phyloP scores from a whole-genome alignment of 2,329 filamentous ascomycete genomes.

The Moelleriella libera region DNA sequence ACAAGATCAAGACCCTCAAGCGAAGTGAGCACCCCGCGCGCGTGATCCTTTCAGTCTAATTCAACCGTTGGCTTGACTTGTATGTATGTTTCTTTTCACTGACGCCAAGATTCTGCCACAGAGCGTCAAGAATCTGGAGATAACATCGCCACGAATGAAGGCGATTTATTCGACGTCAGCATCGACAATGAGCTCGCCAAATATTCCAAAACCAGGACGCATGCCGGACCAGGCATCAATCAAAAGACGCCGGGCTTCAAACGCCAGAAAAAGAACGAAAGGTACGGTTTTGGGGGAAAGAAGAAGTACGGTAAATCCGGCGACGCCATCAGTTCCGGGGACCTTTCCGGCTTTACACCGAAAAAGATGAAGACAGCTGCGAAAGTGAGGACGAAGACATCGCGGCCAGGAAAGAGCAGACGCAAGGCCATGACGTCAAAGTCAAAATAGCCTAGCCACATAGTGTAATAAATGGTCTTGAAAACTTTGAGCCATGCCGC shows the following conservation, averaged over 20 bases:
- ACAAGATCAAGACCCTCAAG: constrained; percentile 92
- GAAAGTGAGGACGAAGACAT: constrained; percentile 20
- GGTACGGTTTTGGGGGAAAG: constrained; percentile 93
- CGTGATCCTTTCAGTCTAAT: constrained; percentile 4
- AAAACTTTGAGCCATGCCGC: too few species aligned
- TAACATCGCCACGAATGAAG: constrained; percentile 56
- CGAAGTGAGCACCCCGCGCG: constrained; percentile 53
- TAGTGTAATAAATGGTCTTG: too few species aligned
- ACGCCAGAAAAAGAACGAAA: constrained; percentile 85
- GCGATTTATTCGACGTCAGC: constrained; percentile 82
- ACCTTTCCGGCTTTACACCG: constrained; percentile 65
- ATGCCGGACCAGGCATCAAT: constrained; percentile 17
- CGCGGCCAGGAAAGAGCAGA: constrained; percentile 36
- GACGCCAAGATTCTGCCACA: constrained; percentile 20
- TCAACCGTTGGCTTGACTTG: background rate
- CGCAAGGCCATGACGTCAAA: constrained; percentile 26
- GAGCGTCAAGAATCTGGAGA: constrained; percentile 65
- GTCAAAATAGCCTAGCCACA: constrained; percentile 3
- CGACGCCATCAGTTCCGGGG: constrained; percentile 69
- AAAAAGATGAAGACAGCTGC: constrained; percentile 65
- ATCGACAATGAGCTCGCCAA: constrained; percentile 51
- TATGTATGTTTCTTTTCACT: background rate
- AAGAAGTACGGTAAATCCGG: constrained; percentile 85
- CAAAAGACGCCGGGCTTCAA: constrained; percentile 33
- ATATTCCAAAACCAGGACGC: constrained; percentile 21